phyloP scores from a whole-genome alignment of 257 asterid species.

The Nicotiana knightiana region DNA sequence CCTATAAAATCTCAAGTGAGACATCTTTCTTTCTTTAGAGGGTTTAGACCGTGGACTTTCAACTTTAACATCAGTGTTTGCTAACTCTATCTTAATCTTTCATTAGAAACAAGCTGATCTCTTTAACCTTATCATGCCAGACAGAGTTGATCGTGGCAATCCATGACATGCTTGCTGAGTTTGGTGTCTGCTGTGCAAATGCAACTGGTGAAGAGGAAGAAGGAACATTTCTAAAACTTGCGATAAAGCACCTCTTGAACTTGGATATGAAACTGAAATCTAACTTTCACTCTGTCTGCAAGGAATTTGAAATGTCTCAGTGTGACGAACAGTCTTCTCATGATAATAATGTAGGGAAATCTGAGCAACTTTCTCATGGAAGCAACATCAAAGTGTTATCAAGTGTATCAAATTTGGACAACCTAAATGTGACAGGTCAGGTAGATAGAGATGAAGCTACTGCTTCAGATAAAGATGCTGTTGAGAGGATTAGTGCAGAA shows the following conservation, averaged over 20 bases:
- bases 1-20: slow-evolving; percentile 84
- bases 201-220: slow-evolving; percentile 80
- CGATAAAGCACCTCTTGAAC: slow-evolving; percentile 81
- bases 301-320: slow-evolving; percentile 37
- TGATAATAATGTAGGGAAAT: slow-evolving; percentile 31
- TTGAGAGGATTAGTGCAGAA: slow-evolving; percentile 34
- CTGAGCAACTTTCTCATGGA: slow-evolving; percentile 33
- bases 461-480: slow-evolving; percentile 24
- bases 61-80: slow-evolving; percentile 6
- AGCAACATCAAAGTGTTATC: slow-evolving; percentile 22
- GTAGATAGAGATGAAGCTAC: slow-evolving; percentile 27
- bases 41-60: slow-evolving; percentile 14
- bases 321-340: slow-evolving; percentile 30
- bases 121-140: slow-evolving; percentile 37
- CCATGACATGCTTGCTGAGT: slow-evolving; percentile 98
- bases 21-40: slow-evolving; percentile 19
- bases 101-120: slow-evolving; percentile 7
- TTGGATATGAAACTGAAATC: slow-evolving; percentile 91
- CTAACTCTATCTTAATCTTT: background rate
- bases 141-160: slow-evolving; percentile 75
- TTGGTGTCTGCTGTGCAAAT: slow-evolving; percentile 88
- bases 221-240: slow-evolving; percentile 85
- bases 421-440: slow-evolving; percentile 32
- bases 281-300: slow-evolving; percentile 33
- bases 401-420: slow-evolving; percentile 23